These are phyloP conservation scores for Boletus tylopilopsis DNA, from an alignment of 768 basidiomycete genomes.

Conservation along the genomic window DNA sequence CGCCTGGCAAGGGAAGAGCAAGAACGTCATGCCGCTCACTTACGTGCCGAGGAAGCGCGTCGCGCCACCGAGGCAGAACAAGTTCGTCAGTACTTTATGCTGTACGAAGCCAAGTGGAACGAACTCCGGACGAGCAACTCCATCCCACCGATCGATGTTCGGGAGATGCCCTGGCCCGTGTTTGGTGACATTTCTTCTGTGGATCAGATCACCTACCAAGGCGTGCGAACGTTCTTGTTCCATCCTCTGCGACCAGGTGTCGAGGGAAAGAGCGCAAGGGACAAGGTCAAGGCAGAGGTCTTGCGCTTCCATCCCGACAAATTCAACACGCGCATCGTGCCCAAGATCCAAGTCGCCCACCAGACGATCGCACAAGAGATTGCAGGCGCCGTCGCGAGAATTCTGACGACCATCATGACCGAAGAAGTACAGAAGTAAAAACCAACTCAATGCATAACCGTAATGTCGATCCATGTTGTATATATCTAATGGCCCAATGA, in stretches of 20 bases:
- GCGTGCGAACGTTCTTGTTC: conserved; percentile 39
- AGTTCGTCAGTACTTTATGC: conserved; percentile 9
- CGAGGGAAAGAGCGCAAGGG: conserved; percentile 32
- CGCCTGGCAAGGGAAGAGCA: conserved; percentile 16
- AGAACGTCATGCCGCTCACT: conserved; percentile 21
- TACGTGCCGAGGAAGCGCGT: conserved; percentile 19
- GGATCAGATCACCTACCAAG: conserved; percentile 34
- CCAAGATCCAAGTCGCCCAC: conserved; percentile 33
- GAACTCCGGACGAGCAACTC: conserved; percentile 26
- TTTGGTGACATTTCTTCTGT: conserved; percentile 20
- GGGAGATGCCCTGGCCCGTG: conserved; percentile 45
- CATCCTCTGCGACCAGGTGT: conserved; percentile 30
- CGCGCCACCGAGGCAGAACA: conserved; percentile 7
- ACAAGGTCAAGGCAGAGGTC: conserved; percentile 41
- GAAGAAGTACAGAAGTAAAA: conserved; percentile 7
- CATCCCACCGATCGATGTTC: conserved; percentile 23
- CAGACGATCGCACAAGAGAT: conserved; percentile 33
- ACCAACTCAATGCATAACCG: not conserved
- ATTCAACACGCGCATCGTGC: conserved; percentile 36
- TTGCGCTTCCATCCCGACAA: conserved; percentile 57
- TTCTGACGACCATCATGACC: conserved; percentile 37
- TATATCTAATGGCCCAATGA: not conserved
- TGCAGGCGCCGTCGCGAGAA: conserved; percentile 38
- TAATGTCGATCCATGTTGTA: not conserved
- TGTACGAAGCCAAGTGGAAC: conserved; percentile 38